Evolutionary conservation across 352 stramenopile species (phyloP).

Genomic region (Phytopythium chamaehyphon): DNA sequence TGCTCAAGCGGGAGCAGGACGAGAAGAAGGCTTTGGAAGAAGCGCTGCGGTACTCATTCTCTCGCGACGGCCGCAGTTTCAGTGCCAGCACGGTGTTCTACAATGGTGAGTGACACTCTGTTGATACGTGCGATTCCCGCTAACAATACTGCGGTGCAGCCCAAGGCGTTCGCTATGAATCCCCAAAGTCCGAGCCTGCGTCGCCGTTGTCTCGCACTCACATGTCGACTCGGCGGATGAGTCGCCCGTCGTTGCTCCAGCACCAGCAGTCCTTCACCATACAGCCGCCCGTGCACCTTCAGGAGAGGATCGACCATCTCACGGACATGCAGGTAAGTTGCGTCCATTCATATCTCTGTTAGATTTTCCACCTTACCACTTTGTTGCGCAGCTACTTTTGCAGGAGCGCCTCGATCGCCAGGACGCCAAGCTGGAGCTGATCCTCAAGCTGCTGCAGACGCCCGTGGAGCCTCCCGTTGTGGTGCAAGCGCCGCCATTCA

Average conservation of each 20-base stretch:
- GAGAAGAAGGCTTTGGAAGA: constrained; percentile 51
- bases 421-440: constrained; percentile 52
- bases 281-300: constrained; percentile 20
- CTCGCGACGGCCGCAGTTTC: constrained; percentile 38
- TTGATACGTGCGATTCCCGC: constrained; percentile 1
- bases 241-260: constrained; percentile 13
- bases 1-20: constrained; percentile 74
- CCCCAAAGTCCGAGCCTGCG: constrained; percentile 16
- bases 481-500: constrained; percentile 38
- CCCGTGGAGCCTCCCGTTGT: constrained; percentile 11
- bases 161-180: constrained; percentile 14
- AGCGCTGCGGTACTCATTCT: constrained; percentile 48
- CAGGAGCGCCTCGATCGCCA: constrained; percentile 53
- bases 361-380: neutral
- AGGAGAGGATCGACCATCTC: constrained; percentile 56
- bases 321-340: constrained; percentile 41
- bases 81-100: constrained; percentile 37
- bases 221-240: constrained; percentile 7
- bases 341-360: neutral
- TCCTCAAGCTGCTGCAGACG: constrained; percentile 37
- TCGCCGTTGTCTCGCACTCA: constrained; percentile 16
- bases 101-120: constrained; percentile 9
- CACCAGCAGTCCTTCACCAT: constrained; percentile 15
- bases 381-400: constrained; percentile 29
- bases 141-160: constrained; percentile 2